A percentile compares a stretch with the other conserved stretches of the same genome.
phyloP scores from a whole-genome alignment of 2,329 filamentous ascomycete species.

The Fusarium sp. region DNA sequence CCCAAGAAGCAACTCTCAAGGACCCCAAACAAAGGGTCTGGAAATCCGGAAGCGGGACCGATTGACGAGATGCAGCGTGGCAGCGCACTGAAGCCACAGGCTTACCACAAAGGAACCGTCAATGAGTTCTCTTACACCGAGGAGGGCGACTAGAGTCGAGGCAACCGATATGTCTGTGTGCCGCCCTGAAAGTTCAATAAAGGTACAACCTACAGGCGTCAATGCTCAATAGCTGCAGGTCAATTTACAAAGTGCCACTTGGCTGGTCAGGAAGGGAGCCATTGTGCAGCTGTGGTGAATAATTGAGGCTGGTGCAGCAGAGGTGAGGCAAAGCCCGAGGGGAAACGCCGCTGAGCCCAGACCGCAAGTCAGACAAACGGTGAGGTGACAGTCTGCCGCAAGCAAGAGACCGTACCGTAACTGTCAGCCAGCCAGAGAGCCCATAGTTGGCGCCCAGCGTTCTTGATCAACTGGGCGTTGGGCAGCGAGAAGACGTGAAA shows the following conservation, averaged over 20 bases:
- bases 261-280: slow-evolving; percentile 1
- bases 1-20: slow-evolving; percentile 23
- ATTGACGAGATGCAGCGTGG: slow-evolving; percentile 44
- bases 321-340: neutral
- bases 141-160: slow-evolving; percentile 16
- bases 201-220: neutral
- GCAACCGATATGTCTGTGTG: slow-evolving; percentile 8
- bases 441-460: slow-evolving; percentile 23
- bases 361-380: slow-evolving; percentile 21
- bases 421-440: slow-evolving; percentile 9
- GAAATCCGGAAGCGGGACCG: slow-evolving; percentile 42
- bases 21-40: slow-evolving; percentile 39
- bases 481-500: slow-evolving; percentile 31
- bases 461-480: slow-evolving; percentile 39
- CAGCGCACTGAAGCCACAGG: slow-evolving; percentile 17
- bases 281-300: neutral
- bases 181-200: slow-evolving; percentile 12
- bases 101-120: neutral
- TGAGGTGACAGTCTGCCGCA: slow-evolving; percentile 14
- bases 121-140: neutral
- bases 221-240: slow-evolving; percentile 12
- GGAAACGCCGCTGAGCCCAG: slow-evolving; percentile 9
- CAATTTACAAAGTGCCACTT: slow-evolving; percentile 4
- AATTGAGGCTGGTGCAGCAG: slow-evolving; percentile 7
- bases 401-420: slow-evolving; percentile 1